phyloP scores from a whole-genome alignment of 164 flowering plant genomes.

The Pachysandra terminalis region DNA sequence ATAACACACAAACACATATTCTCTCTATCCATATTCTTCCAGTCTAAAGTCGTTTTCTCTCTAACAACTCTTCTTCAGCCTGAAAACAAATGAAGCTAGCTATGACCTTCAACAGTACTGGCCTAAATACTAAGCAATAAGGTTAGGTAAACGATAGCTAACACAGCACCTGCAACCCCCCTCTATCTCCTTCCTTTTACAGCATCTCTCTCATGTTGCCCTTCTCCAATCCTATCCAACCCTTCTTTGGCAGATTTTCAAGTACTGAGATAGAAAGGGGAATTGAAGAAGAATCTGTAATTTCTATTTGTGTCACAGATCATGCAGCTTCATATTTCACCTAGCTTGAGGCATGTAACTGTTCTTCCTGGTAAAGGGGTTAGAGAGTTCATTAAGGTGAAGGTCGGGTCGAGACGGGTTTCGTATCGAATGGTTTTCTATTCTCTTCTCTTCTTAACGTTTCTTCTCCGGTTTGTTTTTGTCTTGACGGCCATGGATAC shows the following conservation, averaged over 20 bases:
- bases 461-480: constrained; percentile 73
- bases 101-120: constrained; percentile 7
- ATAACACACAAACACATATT: neutral
- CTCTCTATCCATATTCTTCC: too few relatives aligned
- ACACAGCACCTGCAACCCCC: constrained; percentile 32
- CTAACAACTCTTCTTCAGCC: constrained; percentile 32
- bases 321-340: constrained; percentile 96
- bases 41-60: constrained; percentile 55
- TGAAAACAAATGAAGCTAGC: neutral
- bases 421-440: constrained; percentile 81
- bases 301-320: neutral
- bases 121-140: constrained; percentile 76
- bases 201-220: constrained; percentile 11
- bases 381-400: constrained; percentile 78
- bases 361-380: constrained; percentile 84
- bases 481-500: constrained; percentile 70
- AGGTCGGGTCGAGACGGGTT: constrained; percentile 58
- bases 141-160: constrained; percentile 74
- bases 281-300: too few relatives aligned
- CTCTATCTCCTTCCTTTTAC: constrained; percentile 37
- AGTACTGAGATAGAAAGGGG: neutral
- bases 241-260: constrained; percentile 2
- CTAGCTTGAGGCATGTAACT: constrained; percentile 86
- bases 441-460: constrained; percentile 62
- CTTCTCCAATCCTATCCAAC: constrained; percentile 9